A percentile compares a stretch with the other conserved stretches of the same genome.
These are phyloP conservation scores for Blastocystis sp. DNA, from an alignment of 352 stramenopile genomes.

Conservation along the genomic window DNA sequence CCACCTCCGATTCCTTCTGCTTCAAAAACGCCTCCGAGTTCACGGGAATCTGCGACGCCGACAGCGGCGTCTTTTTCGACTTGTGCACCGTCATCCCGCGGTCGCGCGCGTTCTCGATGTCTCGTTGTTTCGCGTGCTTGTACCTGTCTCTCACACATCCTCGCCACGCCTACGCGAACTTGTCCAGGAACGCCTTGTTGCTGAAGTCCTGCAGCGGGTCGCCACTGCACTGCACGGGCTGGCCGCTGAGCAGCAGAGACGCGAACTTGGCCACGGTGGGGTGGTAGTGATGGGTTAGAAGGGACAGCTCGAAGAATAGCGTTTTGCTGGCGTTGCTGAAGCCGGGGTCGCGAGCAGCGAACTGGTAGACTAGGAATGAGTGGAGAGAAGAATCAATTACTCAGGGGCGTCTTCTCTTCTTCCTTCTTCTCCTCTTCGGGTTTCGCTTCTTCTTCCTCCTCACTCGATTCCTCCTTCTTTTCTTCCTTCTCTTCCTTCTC, in stretches of 20 bases:
- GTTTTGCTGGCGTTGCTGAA: constrained; percentile 78
- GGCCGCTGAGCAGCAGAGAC: constrained; percentile 75
- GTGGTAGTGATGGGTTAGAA: constrained; percentile 80
- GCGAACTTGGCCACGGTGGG: constrained; percentile 82
- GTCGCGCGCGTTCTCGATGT: constrained; percentile 66
- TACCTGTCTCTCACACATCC: constrained; percentile 71
- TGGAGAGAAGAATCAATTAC: not conserved
- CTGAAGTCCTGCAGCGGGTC: constrained; percentile 83
- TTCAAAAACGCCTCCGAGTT: constrained; percentile 79
- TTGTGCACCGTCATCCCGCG: not conserved
- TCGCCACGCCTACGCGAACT: constrained; percentile 75
- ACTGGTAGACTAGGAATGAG: not conserved
- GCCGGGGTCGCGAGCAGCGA: constrained; percentile 76
- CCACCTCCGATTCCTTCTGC: constrained; percentile 77
- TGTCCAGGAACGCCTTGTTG: constrained; percentile 84
- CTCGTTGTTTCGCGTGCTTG: constrained; percentile 78
- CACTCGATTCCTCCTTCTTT: not conserved
- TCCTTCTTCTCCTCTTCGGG: not conserved
- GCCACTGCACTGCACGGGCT: constrained; percentile 78
- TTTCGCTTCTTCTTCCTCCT: constrained; percentile 18
- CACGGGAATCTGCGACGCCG: constrained; percentile 76
- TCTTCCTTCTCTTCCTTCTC: constrained; percentile 42
- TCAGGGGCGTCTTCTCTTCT: not conserved
- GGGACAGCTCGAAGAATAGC: constrained; percentile 80
- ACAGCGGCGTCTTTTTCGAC: constrained; percentile 72